Base-by-base conservation (phyloP, 441 rosid genomes). In the Jatropha multifida region DNA sequence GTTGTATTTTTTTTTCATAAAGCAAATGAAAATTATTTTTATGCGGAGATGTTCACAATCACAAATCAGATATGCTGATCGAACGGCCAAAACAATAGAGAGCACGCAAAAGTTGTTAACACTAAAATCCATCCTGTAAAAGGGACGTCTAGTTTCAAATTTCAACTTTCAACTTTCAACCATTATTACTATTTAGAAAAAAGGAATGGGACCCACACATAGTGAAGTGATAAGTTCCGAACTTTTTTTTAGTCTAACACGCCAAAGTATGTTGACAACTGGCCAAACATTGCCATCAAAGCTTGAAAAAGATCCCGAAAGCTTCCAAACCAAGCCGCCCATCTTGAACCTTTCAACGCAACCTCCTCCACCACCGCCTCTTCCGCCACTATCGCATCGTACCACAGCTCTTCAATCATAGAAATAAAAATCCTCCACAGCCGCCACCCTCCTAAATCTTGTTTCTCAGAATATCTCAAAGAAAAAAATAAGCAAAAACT, bases 141-240 rank as follows among this genome's bases (percentile, higher is more conserved):
- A 52, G 56, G 20, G 56, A 52, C 56, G 56, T 52, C 17, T 13
- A 52, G 56, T 52, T 52, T 52, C 56, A 52, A 52, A 0, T 32
- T 32, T 32, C 32, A 32, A 32, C 32, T 42, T 42, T 4, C 7
- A 4, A 4, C 4, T 42, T 42, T 42, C 4, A 32, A 32, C 32
- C 23, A 46, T 46, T 9, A 46, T 46, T 51, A 51, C 14, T 51
- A 51, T 51, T 11, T 44, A 44, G 13, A 11, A 42, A 42, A 42
- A 42, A 42, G 6, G 46, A 42, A 54, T 7, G 61, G 73, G 73
- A 54, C 63, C 63, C 44, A 32, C 55, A 54, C 40, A 23, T 2
- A 23, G 20, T 48, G 76, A 76, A 66, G 69, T 67, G 85, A 80
- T 80, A 60, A 75, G 83, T 60, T 80, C 80, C 83, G 65, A 83